These are phyloP conservation scores for Ascochyta viciae-villosae DNA, from an alignment of 2,329 filamentous ascomycete genomes.

Conservation along the genomic window DNA sequence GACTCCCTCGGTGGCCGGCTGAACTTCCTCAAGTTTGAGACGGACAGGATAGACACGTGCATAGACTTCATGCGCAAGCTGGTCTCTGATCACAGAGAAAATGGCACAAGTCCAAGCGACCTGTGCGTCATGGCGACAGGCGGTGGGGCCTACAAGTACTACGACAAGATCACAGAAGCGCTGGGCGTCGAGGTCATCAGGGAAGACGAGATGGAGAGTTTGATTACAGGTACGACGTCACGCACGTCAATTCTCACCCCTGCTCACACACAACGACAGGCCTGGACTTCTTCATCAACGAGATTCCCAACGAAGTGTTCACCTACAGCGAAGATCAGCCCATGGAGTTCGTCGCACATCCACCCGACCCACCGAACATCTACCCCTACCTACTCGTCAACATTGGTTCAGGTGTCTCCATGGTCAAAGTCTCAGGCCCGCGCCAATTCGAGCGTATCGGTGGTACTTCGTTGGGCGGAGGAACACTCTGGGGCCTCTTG, in stretches of 20 bases:
- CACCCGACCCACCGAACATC: constrained; percentile 67
- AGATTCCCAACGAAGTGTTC: constrained; percentile 96
- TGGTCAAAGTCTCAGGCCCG: constrained; percentile 95
- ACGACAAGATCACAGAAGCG: constrained; percentile 84
- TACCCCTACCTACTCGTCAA: constrained; percentile 98
- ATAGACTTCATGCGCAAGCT: constrained; percentile 89
- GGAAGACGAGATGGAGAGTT: constrained; percentile 98
- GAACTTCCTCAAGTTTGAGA: constrained; percentile 97
- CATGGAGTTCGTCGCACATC: constrained; percentile 83
- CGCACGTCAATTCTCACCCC: not conserved
- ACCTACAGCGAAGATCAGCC: constrained; percentile 85
- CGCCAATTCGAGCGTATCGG: constrained; percentile 88
- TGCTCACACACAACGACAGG: constrained; percentile 57
- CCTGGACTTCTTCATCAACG: constrained; percentile 97
- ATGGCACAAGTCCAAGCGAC: constrained; percentile 73
- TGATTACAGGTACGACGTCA: constrained; percentile 78
- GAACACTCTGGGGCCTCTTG: constrained; percentile 95
- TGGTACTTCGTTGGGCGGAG: constrained; percentile 91
- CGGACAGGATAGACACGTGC: constrained; percentile 90
- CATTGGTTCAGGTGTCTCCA: constrained; percentile 94
- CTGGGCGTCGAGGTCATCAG: constrained; percentile 86
- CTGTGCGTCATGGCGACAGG: constrained; percentile 95
- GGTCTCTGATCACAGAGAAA: constrained; percentile 81
- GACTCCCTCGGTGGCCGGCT: constrained; percentile 84
- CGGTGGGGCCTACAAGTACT: constrained; percentile 95